phyloP scores from a whole-genome alignment of 2,329 filamentous ascomycete species.

The Aspergillus pseudonomiae region DNA sequence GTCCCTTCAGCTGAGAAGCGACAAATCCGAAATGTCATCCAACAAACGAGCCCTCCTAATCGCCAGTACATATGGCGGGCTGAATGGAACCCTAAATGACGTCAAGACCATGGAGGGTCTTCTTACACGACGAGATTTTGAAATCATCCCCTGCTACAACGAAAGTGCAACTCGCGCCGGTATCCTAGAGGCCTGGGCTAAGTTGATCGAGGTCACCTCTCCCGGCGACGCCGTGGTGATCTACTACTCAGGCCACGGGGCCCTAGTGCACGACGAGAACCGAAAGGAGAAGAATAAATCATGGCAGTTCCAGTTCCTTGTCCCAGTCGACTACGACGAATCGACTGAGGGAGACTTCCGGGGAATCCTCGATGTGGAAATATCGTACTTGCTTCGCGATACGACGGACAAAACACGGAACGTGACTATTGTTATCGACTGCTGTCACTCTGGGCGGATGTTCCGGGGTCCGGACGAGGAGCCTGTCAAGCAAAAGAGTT shows the following conservation, averaged over 20 bases:
- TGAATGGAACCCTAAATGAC: conserved; percentile 4
- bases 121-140: background rate
- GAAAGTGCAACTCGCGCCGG: conserved; percentile 2
- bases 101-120: background rate
- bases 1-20: background rate
- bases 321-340: conserved; percentile 7
- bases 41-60: conserved; percentile 7
- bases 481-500: background rate
- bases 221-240: conserved; percentile 3
- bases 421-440: conserved; percentile 9
- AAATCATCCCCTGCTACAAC: background rate
- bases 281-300: background rate
- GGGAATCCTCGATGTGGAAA: conserved; percentile 4
- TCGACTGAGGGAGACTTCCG: background rate
- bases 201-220: background rate
- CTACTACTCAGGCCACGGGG: conserved; percentile 10
- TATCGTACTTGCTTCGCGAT: background rate
- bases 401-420: conserved; percentile 7
- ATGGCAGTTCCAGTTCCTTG: conserved; percentile 6
- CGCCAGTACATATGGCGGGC: background rate
- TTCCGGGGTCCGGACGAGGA: background rate
- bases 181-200: background rate
- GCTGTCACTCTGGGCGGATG: conserved; percentile 5
- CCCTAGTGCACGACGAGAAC: background rate
- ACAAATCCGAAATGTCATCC: background rate